Evolutionary conservation across 805 yeast genomes (phyloP).

Genomic region (Suhomyces sp.): DNA sequence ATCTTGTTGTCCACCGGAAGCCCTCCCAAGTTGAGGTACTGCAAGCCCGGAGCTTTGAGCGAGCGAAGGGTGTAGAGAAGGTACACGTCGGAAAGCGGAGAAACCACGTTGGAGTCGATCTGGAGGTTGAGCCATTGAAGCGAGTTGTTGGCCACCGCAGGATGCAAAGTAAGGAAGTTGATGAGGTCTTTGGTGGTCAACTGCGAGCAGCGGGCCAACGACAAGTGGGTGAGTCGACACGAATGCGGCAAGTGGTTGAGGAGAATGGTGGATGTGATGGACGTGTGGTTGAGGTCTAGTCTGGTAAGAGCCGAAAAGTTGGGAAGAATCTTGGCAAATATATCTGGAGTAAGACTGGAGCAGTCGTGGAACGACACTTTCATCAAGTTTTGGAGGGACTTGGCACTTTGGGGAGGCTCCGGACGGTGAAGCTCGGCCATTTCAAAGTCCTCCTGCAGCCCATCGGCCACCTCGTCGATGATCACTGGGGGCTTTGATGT

Average conservation of each 20-base stretch:
- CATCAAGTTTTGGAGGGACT: slow-evolving; percentile 20
- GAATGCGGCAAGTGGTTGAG: slow-evolving; percentile 48
- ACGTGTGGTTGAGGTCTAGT: slow-evolving; percentile 79
- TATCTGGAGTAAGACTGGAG: slow-evolving; percentile 63
- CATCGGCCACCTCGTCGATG: slow-evolving; percentile 1
- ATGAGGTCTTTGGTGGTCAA: slow-evolving; percentile 70
- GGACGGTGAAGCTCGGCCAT: slow-evolving; percentile 1
- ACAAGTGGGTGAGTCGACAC: slow-evolving; percentile 69
- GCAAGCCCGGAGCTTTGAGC: slow-evolving; percentile 43
- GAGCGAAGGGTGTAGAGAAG: slow-evolving; percentile 43
- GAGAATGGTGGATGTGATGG: slow-evolving; percentile 63
- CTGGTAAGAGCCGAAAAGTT: slow-evolving; percentile 55
- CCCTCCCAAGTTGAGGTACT: slow-evolving; percentile 61
- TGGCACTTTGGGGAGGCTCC: not conserved
- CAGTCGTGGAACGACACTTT: slow-evolving; percentile 84
- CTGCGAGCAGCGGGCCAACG: slow-evolving; percentile 52
- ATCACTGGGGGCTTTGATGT: not conserved
- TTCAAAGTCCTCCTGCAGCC: slow-evolving; percentile 1
- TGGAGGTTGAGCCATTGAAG: slow-evolving; percentile 67
- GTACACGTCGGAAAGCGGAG: slow-evolving; percentile 53
- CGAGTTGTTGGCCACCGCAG: slow-evolving; percentile 49
- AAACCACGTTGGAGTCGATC: slow-evolving; percentile 59
- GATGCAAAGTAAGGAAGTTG: slow-evolving; percentile 68
- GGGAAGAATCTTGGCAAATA: slow-evolving; percentile 56
- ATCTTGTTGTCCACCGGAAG: slow-evolving; percentile 49